Evolutionary conservation across 805 yeast genomes (phyloP), one percentile per base, ranked within the genome.

Genomic region (Candida odintsovae): DNA sequence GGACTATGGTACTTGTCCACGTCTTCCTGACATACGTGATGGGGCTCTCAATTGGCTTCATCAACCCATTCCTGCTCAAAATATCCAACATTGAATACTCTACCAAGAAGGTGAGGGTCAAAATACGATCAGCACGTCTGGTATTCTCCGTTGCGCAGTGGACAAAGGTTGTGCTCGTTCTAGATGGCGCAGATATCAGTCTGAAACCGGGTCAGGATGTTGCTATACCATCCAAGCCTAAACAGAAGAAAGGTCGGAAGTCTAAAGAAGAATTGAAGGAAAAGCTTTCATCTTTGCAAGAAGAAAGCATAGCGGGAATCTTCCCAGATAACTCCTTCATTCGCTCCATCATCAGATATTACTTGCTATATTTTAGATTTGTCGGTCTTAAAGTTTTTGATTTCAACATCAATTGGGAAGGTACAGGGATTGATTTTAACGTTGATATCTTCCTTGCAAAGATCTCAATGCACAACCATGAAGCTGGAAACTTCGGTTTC

Each of bases 1-100:
- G n/a, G 6, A 15, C 29, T 5, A 31, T 25, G 2, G 6, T 37
- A 2, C 18, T 49, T 1, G 3, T 33, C 2, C 55, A 50, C 15
- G 9, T 35, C 5, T 16, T 43, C 1, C 45, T 58, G 6, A 51
- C 57, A 26, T 11, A 33, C 7, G 39, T 43, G 1, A 52, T 61
- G 36, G 68, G 69, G 0, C 41, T 66, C 5, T 50, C 57, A 10
- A 50, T 64, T 13, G 62, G 64, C 5, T 51, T 51, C 36, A 38
- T 66, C 41, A 63, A 67, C 40, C 60, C 65, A 0, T 58, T 66
- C 25, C 45, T 53, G 12, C 44, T 61, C 46, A 54, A 53, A 35
- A 23, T 63, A 7, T 43, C 48, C 39, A 45, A 50, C 5, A 23
- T 63, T 6, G 48, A 46, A 0, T 35, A 55, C 20, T 41, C 46